Evolutionary conservation across 2,329 filamentous ascomycete genomes (phyloP).

Genomic region (Seiridium unicorne): DNA sequence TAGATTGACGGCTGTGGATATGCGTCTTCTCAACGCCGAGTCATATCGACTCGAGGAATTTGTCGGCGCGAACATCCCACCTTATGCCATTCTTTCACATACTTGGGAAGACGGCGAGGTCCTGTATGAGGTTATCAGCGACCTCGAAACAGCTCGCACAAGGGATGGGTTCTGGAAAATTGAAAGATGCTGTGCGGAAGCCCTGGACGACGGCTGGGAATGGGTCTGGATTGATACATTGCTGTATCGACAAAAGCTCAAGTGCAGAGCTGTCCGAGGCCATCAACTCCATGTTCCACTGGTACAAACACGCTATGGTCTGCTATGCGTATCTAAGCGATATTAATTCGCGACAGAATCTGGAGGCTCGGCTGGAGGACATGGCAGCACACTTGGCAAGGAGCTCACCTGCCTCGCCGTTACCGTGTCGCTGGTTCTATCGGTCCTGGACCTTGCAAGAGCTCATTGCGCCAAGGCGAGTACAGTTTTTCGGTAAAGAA

Average conservation of each 20-base stretch:
- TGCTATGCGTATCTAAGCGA: slow-evolving; percentile 13
- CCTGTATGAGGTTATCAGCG: not conserved
- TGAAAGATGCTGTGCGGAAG: not conserved
- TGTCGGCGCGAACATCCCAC: not conserved
- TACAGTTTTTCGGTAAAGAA: slow-evolving; percentile 4
- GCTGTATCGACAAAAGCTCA: slow-evolving; percentile 6
- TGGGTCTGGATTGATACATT: slow-evolving; percentile 6
- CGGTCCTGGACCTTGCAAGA: slow-evolving; percentile 7
- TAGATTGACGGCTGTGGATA: not conserved
- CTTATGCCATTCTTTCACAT: slow-evolving; percentile 7
- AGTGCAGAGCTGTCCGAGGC: slow-evolving; percentile 3
- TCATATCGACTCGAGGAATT: not conserved
- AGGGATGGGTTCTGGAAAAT: not conserved
- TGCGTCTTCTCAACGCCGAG: slow-evolving; percentile 1
- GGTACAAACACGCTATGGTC: not conserved
- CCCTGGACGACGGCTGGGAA: not conserved
- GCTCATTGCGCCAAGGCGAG: slow-evolving; percentile 2
- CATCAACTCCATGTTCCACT: slow-evolving; percentile 3
- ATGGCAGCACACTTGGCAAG: not conserved
- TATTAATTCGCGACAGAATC: not conserved
- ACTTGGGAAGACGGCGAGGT: slow-evolving; percentile 8
- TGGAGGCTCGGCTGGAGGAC: not conserved
- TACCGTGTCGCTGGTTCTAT: not conserved
- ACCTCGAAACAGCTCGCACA: not conserved
- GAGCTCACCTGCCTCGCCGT: not conserved